phyloP scores from a whole-genome alignment of 352 stramenopile genomes.

The Peronosclerospora sorghi region DNA sequence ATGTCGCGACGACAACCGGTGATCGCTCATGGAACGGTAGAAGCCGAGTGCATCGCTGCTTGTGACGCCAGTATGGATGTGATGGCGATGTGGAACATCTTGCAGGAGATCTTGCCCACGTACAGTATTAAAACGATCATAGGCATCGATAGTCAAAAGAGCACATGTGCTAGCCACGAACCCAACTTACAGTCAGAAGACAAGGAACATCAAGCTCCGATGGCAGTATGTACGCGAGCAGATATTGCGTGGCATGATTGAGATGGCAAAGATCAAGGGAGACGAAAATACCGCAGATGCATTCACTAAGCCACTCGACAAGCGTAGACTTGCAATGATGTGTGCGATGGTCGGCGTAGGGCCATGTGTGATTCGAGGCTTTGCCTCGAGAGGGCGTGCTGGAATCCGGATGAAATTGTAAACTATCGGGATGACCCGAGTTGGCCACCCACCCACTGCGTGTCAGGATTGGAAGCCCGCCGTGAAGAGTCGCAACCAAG shows the following conservation, averaged over 20 bases:
- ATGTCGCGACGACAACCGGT: not conserved
- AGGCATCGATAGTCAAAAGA: not conserved
- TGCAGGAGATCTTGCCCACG: not conserved
- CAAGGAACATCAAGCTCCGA: not conserved
- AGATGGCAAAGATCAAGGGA: not conserved
- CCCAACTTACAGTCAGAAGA: not conserved
- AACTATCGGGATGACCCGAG: no score
- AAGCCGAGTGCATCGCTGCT: not conserved
- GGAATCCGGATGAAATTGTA: no score
- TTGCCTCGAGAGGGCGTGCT: not conserved
- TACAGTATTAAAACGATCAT: not conserved
- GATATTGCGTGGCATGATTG: not conserved
- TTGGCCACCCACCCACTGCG: no score
- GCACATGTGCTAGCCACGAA: not conserved
- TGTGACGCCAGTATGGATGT: not conserved
- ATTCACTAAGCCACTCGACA: not conserved
- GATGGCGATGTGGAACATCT: not conserved
- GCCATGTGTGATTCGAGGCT: not conserved
- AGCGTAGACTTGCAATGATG: not conserved
- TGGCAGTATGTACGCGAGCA: not conserved
- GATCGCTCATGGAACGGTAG: not conserved
- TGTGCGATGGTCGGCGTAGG: not conserved
- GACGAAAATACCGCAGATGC: not conserved
- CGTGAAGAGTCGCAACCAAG: no score
- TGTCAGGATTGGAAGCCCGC: no score